Conservation (phyloP, 2,329 filamentous ascomycete species). For the Meredithiella fracta region DNA sequence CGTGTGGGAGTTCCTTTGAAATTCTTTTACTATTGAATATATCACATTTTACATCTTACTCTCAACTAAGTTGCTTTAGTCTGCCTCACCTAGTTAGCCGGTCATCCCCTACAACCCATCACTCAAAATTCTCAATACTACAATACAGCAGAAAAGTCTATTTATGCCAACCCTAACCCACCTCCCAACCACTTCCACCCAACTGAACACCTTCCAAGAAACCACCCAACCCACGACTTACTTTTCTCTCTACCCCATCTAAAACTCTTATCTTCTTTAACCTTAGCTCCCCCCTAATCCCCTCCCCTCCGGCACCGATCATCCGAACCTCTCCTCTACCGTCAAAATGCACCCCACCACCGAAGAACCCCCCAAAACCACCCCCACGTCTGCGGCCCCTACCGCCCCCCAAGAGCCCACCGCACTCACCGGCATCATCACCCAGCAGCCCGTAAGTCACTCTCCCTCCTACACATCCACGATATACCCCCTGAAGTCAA, state of each 20-base stretch:
- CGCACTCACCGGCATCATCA: constrained; percentile 13
- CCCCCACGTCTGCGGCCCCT: constrained; percentile 5
- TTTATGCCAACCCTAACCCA: not conserved
- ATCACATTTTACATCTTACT: no score
- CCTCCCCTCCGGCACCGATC: no score
- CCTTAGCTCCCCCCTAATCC: not conserved
- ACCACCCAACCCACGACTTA: not conserved
- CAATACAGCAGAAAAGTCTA: not conserved
- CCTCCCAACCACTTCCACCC: not conserved
- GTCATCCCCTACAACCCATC: not conserved
- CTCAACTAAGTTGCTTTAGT: no score
- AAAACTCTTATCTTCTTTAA: not conserved
- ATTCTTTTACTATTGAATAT: no score
- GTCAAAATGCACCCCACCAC: not conserved
- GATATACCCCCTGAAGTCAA: no score
- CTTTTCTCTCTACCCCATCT: not conserved
- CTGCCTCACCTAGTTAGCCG: no score
- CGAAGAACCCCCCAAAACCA: not conserved
- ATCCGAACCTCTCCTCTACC: no score
- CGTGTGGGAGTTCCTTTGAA: no score
- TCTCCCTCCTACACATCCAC: not conserved
- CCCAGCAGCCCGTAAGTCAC: constrained; percentile 15
- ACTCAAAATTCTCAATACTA: not conserved
- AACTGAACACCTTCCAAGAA: not conserved
- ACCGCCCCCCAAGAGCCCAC: not conserved